These are phyloP conservation scores for Cephalotrichum gorgonifer DNA, from an alignment of 2,329 filamentous ascomycete genomes.

Conservation along the genomic window DNA sequence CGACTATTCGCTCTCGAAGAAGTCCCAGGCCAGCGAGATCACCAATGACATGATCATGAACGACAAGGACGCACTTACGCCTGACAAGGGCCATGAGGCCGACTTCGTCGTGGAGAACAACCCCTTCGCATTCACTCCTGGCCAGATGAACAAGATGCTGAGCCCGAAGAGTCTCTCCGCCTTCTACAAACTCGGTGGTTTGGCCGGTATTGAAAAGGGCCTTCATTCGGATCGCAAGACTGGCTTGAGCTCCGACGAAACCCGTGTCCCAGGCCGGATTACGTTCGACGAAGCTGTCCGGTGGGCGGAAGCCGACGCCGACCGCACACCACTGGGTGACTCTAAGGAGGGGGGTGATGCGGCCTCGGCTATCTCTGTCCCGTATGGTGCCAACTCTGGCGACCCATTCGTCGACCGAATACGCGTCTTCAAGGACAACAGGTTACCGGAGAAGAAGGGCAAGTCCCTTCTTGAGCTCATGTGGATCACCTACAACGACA, in stretches of 20 bases:
- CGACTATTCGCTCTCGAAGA: constrained; percentile 31
- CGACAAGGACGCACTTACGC: constrained; percentile 59
- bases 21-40: constrained; percentile 22
- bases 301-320: constrained; percentile 16
- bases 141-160: constrained; percentile 76
- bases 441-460: constrained; percentile 62
- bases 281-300: constrained; percentile 60
- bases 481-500: constrained; percentile 80
- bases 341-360: constrained; percentile 10
- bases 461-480: constrained; percentile 64
- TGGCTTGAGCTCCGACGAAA: constrained; percentile 71
- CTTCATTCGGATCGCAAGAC: constrained; percentile 60
- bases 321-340: constrained; percentile 3
- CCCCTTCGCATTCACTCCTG: constrained; percentile 75
- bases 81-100: constrained; percentile 64
- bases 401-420: constrained; percentile 51
- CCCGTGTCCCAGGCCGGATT: constrained; percentile 50
- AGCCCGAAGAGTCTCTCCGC: constrained; percentile 81
- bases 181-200: constrained; percentile 70
- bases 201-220: constrained; percentile 69
- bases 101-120: constrained; percentile 72
- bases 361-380: constrained; percentile 1
- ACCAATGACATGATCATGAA: constrained; percentile 48
- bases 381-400: not conserved
- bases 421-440: constrained; percentile 62